Base-by-base conservation (phyloP, 179 eudicot genomes). In the Pouteria campechiana region DNA sequence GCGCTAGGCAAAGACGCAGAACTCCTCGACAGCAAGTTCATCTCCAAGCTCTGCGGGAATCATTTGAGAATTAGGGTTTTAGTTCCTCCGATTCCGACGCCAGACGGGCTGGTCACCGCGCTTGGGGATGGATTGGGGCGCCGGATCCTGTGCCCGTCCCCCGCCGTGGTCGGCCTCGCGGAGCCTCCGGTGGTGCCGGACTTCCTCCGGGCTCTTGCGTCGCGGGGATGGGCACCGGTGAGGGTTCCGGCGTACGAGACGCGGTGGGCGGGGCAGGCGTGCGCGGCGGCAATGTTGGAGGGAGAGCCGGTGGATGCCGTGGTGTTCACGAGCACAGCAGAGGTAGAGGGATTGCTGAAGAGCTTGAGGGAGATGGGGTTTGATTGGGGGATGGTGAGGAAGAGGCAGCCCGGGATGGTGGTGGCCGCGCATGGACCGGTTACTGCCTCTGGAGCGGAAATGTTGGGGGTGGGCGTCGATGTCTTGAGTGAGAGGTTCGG, bases 391-490 rank as follows among this genome's bases (percentile, higher is more conserved):
- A 61, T 32, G 45, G 41, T 85, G 48, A 69, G 71, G 58, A 48
- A 21, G 62, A 69, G 60, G 27, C 66, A 75, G 52, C 70, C 76
- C 5, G 39, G 63, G 44, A 44, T 86, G 62, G 71, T 86, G 31
- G 89, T 70, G 40, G 93, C 89, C 34, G 96, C 80, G 37, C 93
- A 86, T 46, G 93, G 96, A 14, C 93, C 93, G 3, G 89, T 86
- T 7, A 86, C 93, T 5, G 89, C 93, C 1, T 57, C 76, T 3
- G 96, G 89, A 44, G 93, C 96, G 7, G 78, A 83, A 60, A 62
- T 68, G 30, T 54, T 83, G 58, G 93, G 96, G 12, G 81, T 86
- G 13, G 57, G 54, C 0, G 72, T 86, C 15, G 96, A 83, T 74
- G 75, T 79, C 52, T 89, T 79, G 48, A 72, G 93, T 44, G 35